A percentile compares a stretch with the other conserved stretches of the same genome.
These are phyloP conservation scores for Cyclotella kingstonii DNA, from an alignment of 108 stramenopile species.

Conservation along the genomic window DNA sequence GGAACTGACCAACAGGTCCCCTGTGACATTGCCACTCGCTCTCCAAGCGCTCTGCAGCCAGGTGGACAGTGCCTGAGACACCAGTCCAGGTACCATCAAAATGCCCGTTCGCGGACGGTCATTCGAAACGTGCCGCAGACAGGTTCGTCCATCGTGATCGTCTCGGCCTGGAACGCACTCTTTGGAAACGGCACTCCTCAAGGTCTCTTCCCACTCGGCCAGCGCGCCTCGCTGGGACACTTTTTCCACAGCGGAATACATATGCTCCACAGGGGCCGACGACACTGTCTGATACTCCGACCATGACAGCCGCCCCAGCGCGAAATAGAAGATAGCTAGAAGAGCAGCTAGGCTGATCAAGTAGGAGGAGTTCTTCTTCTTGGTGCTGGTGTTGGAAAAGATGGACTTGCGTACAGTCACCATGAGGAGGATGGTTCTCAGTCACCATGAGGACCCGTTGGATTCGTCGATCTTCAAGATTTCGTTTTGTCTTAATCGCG, in stretches of 20 bases:
- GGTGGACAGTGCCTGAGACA: conserved; percentile 5
- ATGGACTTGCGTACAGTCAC: background rate
- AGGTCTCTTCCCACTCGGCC: too few species aligned
- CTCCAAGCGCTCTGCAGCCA: conserved; percentile 14
- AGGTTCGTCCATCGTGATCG: conserved; percentile 24
- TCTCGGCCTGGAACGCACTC: conserved; percentile 39
- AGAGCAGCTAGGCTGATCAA: too few species aligned
- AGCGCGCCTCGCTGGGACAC: too few species aligned
- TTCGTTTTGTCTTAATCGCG: background rate
- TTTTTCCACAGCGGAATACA: too few species aligned
- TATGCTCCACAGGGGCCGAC: too few species aligned
- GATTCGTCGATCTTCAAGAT: conserved; percentile 1
- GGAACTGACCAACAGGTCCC: conserved; percentile 55
- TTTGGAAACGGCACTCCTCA: conserved; percentile 6
- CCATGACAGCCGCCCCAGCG: too few species aligned
- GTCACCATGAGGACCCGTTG: too few species aligned
- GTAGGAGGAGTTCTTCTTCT: too few species aligned
- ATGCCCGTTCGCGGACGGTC: conserved; percentile 34
- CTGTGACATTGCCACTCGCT: conserved; percentile 7
- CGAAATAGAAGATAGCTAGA: too few species aligned
- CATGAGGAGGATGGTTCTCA: background rate
- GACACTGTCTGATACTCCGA: too few species aligned
- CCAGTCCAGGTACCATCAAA: conserved; percentile 28
- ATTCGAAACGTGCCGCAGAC: conserved; percentile 30
- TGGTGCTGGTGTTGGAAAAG: too few species aligned